phyloP scores from a whole-genome alignment of 164 flowering plant species.

The Dillenia turbinata region DNA sequence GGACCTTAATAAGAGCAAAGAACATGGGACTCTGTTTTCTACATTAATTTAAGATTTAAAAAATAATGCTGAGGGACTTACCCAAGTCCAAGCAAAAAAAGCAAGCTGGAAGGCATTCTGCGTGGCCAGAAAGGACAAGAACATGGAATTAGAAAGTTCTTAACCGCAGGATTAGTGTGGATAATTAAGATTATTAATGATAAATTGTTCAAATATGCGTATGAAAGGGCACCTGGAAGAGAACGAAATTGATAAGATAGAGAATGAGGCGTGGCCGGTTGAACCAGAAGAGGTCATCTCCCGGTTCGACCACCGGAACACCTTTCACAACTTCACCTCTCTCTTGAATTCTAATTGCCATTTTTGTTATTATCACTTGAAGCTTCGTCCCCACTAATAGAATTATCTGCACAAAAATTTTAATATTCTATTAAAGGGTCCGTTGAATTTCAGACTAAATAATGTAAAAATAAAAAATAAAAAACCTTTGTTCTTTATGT shows the following conservation, averaged over 20 bases:
- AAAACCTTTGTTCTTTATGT: too few species aligned
- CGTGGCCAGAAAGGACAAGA: neutral
- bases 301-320: constrained; percentile 60
- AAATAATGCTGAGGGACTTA: constrained; percentile 22
- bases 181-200: neutral
- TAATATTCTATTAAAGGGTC: neutral
- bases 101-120: constrained; percentile 93
- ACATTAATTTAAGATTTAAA: neutral
- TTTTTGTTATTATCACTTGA: constrained; percentile 77
- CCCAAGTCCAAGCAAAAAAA: constrained; percentile 77
- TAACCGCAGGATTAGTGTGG: neutral
- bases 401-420: constrained; percentile 39
- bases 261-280: constrained; percentile 68
- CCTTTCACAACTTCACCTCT: constrained; percentile 80
- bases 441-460: too few species aligned
- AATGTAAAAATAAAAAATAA: too few species aligned
- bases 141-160: neutral
- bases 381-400: constrained; percentile 86
- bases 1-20: neutral
- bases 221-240: constrained; percentile 59
- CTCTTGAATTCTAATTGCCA: constrained; percentile 77
- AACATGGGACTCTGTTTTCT: too few species aligned
- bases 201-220: neutral
- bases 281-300: constrained; percentile 88
- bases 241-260: constrained; percentile 70